These are phyloP conservation scores for Leishmania tarentolae DNA, from an alignment of 208 protist genomes.

Conservation along the genomic window DNA sequence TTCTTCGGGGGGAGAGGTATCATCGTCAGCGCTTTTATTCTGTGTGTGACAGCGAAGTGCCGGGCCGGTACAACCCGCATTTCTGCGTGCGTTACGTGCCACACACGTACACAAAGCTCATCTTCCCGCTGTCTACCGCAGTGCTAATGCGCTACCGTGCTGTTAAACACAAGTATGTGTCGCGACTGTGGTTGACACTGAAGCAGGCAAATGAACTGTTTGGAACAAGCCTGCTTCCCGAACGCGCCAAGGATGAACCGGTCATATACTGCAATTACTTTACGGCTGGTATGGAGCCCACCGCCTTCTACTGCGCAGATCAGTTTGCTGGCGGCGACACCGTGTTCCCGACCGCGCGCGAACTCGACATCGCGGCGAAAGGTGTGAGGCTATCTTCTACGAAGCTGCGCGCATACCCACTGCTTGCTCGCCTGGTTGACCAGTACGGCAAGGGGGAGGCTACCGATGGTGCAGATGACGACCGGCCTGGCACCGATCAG, in stretches of 20 bases:
- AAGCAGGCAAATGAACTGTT: slow-evolving; percentile 51
- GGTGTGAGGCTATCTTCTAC: slow-evolving; percentile 40
- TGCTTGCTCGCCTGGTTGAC: slow-evolving; percentile 39
- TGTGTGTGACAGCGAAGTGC: slow-evolving; percentile 41
- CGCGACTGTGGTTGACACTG: slow-evolving; percentile 69
- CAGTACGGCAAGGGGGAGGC: slow-evolving; percentile 4
- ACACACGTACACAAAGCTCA: slow-evolving; percentile 50
- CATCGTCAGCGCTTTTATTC: slow-evolving; percentile 15
- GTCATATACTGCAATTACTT: slow-evolving; percentile 50
- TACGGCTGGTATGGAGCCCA: slow-evolving; percentile 35
- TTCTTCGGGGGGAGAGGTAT: background rate
- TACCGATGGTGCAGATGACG: background rate
- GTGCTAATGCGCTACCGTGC: slow-evolving; percentile 65
- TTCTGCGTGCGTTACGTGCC: slow-evolving; percentile 67
- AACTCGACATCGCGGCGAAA: slow-evolving; percentile 52
- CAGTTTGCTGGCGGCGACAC: slow-evolving; percentile 61
- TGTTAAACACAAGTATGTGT: slow-evolving; percentile 75
- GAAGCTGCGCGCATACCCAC: slow-evolving; percentile 60
- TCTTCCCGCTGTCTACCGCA: slow-evolving; percentile 38
- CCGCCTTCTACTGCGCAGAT: slow-evolving; percentile 77
- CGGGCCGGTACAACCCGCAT: slow-evolving; percentile 70
- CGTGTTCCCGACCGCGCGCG: slow-evolving; percentile 42
- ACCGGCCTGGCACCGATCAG: slow-evolving; percentile 33
- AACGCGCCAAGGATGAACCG: slow-evolving; percentile 46
- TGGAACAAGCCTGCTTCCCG: slow-evolving; percentile 37